These are phyloP conservation scores for Heliamphora exappendiculata DNA, from an alignment of 148 eudicot genomes.

Conservation along the genomic window DNA sequence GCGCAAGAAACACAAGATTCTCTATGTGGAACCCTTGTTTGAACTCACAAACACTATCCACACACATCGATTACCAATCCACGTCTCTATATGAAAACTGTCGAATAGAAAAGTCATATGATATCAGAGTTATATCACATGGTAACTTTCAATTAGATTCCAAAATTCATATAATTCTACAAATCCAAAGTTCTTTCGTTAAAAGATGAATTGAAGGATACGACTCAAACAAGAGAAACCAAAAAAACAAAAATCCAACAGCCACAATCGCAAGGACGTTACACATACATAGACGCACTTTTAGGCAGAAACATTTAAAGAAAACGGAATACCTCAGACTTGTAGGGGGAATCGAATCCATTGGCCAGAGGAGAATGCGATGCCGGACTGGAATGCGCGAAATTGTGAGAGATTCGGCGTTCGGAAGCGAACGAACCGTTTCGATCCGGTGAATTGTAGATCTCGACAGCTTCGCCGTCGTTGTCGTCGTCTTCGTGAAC, in stretches of 20 bases:
- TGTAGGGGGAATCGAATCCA: slow-evolving; percentile 44
- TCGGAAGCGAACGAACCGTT: slow-evolving; percentile 31
- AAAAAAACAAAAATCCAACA: not conserved
- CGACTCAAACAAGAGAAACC: not conserved
- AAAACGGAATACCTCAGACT: slow-evolving; percentile 44
- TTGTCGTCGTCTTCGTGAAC: slow-evolving; percentile 70
- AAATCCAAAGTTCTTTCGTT: not conserved
- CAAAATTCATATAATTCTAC: not conserved
- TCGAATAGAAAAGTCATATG: too few relatives aligned
- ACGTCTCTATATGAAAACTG: too few relatives aligned
- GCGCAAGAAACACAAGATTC: not conserved
- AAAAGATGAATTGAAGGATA: not conserved
- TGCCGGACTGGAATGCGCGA: slow-evolving; percentile 31
- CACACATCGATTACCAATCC: not conserved
- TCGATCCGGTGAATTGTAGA: slow-evolving; percentile 29
- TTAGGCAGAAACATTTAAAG: not conserved
- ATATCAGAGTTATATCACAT: not conserved
- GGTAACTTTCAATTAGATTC: not conserved
- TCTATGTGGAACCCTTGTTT: not conserved
- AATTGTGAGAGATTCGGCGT: slow-evolving; percentile 51
- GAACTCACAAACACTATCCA: not conserved
- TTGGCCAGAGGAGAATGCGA: slow-evolving; percentile 43
- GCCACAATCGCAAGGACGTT: not conserved
- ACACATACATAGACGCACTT: not conserved
- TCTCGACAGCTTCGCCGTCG: slow-evolving; percentile 39